A percentile compares a stretch with the other conserved stretches of the same genome.
Evolutionary conservation across 768 basidiomycete species (phyloP).

Genomic region (Termitomyces sp.): DNA sequence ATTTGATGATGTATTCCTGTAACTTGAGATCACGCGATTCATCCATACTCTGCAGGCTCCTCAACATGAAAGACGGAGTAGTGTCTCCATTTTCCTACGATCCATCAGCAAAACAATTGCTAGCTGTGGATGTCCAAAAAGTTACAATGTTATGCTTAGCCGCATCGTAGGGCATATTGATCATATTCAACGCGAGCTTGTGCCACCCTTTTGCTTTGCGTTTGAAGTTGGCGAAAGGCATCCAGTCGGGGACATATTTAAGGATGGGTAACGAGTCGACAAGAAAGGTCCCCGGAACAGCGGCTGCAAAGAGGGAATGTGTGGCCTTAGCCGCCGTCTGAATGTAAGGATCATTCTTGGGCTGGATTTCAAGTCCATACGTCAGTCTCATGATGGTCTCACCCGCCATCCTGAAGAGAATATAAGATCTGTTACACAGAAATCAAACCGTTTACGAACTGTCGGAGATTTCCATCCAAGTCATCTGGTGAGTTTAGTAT

Average conservation of each 20-base stretch:
- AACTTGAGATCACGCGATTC: constrained; percentile 8
- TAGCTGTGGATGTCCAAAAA: not conserved
- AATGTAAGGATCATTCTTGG: constrained; percentile 32
- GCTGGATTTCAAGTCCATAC: constrained; percentile 29
- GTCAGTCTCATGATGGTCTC: constrained; percentile 27
- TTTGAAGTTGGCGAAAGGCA: constrained; percentile 34
- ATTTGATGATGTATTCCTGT: constrained; percentile 18
- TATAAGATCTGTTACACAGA: not conserved
- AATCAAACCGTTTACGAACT: not conserved
- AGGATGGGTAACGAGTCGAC: constrained; percentile 28
- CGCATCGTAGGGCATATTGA: constrained; percentile 20
- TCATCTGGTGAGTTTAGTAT: constrained; percentile 17
- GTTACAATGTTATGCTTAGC: constrained; percentile 16
- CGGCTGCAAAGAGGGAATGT: constrained; percentile 23
- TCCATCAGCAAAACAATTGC: not conserved
- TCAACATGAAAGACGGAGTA: constrained; percentile 18
- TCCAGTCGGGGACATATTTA: constrained; percentile 31
- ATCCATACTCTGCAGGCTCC: constrained; percentile 17
- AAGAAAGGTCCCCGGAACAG: constrained; percentile 26
- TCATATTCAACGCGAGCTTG: constrained; percentile 13
- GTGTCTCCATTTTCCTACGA: constrained; percentile 14
- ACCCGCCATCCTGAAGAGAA: constrained; percentile 5
- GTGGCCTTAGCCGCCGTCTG: constrained; percentile 25
- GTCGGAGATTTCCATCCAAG: constrained; percentile 9
- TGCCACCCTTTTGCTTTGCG: constrained; percentile 24